Evolutionary conservation across 129 eudicot species (phyloP), one percentile per base, ranked within the genome.

Genomic region (Helianthus tuberosus): DNA sequence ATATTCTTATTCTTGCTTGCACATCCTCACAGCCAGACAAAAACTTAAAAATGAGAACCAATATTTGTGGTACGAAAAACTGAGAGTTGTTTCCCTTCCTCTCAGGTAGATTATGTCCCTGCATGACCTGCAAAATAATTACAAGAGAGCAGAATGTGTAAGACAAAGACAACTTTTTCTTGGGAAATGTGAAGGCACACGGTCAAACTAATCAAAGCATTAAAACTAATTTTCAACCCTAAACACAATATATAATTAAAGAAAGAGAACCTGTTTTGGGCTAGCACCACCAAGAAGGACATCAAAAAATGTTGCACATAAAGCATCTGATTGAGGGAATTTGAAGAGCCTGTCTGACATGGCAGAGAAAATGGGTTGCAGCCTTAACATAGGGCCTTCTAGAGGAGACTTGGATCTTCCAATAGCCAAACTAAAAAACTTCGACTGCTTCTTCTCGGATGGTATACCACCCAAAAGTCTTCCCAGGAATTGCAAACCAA

Each of bases 281-380:
- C 99, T 95, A 66, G 97, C 99, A 84, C 99, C 97, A 48, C 96
- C 97, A 64, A 95, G 96, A 69, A 95, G 97, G 70, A 84, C 90
- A 80, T 95, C 99, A 81, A 95, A 95, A 78, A 95, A 73, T 29
- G 97, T 84, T 52, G 97, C 96, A 80, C 92, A 86, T 6, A 95
- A 81, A 77, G 61, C 44, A 71, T 95, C 99, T 73, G 96, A 91
- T 81, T 87, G 90, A 50, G 97, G 97, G 69, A 85, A 95, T 41
- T 70, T 82, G 71, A 91, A 95, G 23, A 95, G 88, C 84, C 97
- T 89, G 20, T 89, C 93, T 38, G 96, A 85, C 61, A 95, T 87
- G 60, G 89, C 83, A 36, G 86, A 87, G 67, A 87, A 86, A 62
- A 95, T 76, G 14, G 89, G 89, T 63, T 89, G 97, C 81, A 77